phyloP scores from a whole-genome alignment of 2,329 filamentous ascomycete genomes.

The Magnaporthiopsis rhizophila region DNA sequence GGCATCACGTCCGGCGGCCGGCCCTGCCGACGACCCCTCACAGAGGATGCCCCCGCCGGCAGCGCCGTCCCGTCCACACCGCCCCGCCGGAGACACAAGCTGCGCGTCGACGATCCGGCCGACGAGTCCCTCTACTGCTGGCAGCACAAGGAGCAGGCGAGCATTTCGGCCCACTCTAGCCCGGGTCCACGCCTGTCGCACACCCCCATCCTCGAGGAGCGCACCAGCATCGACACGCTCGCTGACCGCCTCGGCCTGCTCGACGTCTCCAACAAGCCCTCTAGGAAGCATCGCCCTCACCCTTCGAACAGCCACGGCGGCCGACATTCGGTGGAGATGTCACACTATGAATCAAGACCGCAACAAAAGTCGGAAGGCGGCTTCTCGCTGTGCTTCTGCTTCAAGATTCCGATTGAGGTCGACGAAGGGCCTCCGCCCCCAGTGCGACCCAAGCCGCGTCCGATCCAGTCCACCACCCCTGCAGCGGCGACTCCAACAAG shows the following conservation, averaged over 20 bases:
- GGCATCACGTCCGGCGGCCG: slow-evolving; percentile 78
- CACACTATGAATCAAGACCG: slow-evolving; percentile 13
- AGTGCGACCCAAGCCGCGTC: slow-evolving; percentile 37
- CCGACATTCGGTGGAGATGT: slow-evolving; percentile 14
- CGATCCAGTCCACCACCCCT: slow-evolving; percentile 28
- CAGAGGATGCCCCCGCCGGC: slow-evolving; percentile 29
- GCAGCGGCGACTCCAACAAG: slow-evolving; percentile 16
- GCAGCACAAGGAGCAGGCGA: slow-evolving; percentile 88
- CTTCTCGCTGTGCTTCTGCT: slow-evolving; percentile 43
- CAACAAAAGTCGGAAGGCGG: slow-evolving; percentile 21
- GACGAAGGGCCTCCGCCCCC: slow-evolving; percentile 32
- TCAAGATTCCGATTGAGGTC: slow-evolving; percentile 32
- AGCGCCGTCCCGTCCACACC: slow-evolving; percentile 15
- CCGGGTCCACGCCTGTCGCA: slow-evolving; percentile 33
- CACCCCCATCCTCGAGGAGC: slow-evolving; percentile 50
- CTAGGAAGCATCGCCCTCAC: slow-evolving; percentile 17
- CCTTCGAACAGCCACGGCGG: slow-evolving; percentile 16
- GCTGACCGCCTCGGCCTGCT: slow-evolving; percentile 70
- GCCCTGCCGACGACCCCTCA: slow-evolving; percentile 72
- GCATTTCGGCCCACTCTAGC: slow-evolving; percentile 35
- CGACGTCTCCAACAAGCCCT: slow-evolving; percentile 46
- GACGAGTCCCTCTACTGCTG: slow-evolving; percentile 73
- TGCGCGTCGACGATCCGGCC: slow-evolving; percentile 40
- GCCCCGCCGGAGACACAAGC: slow-evolving; percentile 17
- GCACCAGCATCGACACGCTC: slow-evolving; percentile 80